A percentile compares a stretch with the other conserved stretches of the same genome.
phyloP scores from a whole-genome alignment of 2,329 filamentous ascomycete genomes.

The Fusarium sp. region DNA sequence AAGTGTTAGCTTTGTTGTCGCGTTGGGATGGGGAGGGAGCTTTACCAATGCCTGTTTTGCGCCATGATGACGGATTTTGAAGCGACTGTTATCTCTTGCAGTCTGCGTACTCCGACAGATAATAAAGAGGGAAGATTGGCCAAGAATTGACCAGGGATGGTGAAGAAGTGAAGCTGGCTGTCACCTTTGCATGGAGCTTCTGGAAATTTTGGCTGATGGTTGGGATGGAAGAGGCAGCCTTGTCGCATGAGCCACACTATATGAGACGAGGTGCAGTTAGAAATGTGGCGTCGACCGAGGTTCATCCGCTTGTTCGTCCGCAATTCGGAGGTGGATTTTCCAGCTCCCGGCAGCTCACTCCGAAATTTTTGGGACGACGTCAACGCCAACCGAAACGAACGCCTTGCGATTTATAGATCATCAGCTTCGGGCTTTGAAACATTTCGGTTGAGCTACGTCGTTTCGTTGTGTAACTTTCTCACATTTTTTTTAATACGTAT shows the following conservation, averaged over 20 bases:
- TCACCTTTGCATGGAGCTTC: constrained; percentile 30
- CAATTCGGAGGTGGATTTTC: constrained; percentile 41
- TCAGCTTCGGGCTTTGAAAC: constrained; percentile 30
- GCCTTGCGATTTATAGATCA: constrained; percentile 21
- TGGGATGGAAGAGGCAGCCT: constrained; percentile 26
- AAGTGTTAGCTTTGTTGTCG: constrained; percentile 26
- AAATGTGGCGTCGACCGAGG: constrained; percentile 41
- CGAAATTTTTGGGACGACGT: constrained; percentile 42
- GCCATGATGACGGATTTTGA: constrained; percentile 64
- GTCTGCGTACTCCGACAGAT: not conserved
- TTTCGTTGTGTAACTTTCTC: not conserved
- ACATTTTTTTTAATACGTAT: not conserved
- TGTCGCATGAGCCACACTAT: constrained; percentile 27
- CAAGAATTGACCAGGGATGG: not conserved
- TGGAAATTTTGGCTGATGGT: constrained; percentile 44
- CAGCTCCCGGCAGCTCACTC: constrained; percentile 28
- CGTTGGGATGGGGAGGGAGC: not conserved
- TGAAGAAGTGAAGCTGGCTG: constrained; percentile 11
- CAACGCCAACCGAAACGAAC: constrained; percentile 8
- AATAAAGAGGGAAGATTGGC: not conserved
- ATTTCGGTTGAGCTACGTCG: constrained; percentile 9
- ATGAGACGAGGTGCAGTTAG: not conserved
- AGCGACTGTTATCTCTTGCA: constrained; percentile 7
- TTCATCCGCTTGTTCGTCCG: constrained; percentile 42
- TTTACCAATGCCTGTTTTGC: constrained; percentile 79